Evolutionary conservation across 164 flowering plant species (phyloP).

Genomic region (Warburgia ugandensis): DNA sequence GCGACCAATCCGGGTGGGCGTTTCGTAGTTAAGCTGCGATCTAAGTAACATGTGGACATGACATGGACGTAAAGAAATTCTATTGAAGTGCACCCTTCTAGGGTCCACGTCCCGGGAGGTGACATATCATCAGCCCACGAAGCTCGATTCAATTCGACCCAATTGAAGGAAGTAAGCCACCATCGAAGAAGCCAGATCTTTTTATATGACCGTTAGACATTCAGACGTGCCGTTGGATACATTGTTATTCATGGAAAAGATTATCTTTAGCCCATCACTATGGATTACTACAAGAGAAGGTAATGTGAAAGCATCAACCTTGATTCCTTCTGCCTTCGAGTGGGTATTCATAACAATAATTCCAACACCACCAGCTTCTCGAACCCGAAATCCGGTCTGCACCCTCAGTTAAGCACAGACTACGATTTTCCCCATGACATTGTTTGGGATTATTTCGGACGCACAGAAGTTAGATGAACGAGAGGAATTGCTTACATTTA

Average conservation of each 20-base stretch:
- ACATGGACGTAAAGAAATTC: constrained; percentile 6
- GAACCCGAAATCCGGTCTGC: background rate
- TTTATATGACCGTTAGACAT: background rate
- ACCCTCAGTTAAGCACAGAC: constrained; percentile 4
- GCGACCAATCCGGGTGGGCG: constrained; percentile 6
- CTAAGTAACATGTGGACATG: constrained; percentile 9
- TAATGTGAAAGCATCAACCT: background rate
- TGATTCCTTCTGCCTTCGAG: background rate
- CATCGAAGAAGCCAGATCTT: background rate
- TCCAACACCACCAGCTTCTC: constrained; percentile 9
- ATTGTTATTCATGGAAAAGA: background rate
- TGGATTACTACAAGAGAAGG: background rate
- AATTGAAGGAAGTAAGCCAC: constrained; percentile 5
- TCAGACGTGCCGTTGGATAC: constrained; percentile 1
- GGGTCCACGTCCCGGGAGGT: background rate
- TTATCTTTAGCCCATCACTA: background rate
- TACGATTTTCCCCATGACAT: constrained; percentile 11
- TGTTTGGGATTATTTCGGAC: background rate
- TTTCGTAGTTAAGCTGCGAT: constrained; percentile 3
- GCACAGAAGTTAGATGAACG: background rate
- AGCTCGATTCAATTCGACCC: constrained; percentile 6
- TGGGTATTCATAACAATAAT: background rate
- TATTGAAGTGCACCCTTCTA: constrained; percentile 4
- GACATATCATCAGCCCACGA: background rate
- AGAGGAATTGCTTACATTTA: background rate